These are phyloP conservation scores for Cutaneotrichosporon dermatis DNA, from an alignment of 1,284 basidiomycete genomes.

Conservation along the genomic window DNA sequence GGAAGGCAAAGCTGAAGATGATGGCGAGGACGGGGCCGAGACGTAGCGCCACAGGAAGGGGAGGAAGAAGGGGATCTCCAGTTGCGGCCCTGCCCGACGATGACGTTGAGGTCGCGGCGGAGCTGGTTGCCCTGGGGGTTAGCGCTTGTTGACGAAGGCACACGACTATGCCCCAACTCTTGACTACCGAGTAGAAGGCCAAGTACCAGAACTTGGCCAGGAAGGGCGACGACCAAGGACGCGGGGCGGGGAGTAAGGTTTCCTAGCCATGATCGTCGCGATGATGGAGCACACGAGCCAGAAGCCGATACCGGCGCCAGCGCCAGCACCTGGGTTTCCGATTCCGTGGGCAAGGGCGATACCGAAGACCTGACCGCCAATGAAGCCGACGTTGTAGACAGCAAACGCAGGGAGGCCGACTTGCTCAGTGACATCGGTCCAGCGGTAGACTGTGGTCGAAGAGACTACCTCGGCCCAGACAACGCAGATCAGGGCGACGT, in stretches of 20 bases:
- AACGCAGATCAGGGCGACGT: conserved; percentile 23
- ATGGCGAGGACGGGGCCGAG: conserved; percentile 24
- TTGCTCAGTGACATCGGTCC: conserved; percentile 17
- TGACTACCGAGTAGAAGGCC: conserved; percentile 25
- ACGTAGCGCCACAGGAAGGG: conserved; percentile 26
- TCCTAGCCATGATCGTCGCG: conserved; percentile 9
- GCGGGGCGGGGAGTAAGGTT: conserved; percentile 8
- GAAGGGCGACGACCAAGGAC: conserved; percentile 3
- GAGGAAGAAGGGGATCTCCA: conserved; percentile 25
- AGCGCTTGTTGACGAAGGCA: no score
- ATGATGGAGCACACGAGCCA: conserved; percentile 12
- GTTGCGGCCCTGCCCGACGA: conserved; percentile 21
- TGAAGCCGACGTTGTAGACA: conserved; percentile 20
- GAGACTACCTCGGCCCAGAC: conserved; percentile 24
- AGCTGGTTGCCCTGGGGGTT: conserved; percentile 22
- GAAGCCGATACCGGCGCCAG: conserved; percentile 21
- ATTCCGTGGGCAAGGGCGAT: conserved; percentile 20
- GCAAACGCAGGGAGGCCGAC: conserved; percentile 16
- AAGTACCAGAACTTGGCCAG: conserved; percentile 22
- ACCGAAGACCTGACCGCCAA: conserved; percentile 21
- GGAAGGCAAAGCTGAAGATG: conserved; percentile 25
- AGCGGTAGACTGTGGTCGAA: conserved; percentile 22
- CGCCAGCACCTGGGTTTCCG: conserved; percentile 17
- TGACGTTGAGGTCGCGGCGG: conserved; percentile 24
- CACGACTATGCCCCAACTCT: neutral